phyloP scores from a whole-genome alignment of 441 rosid species.

The Croton setiger region DNA sequence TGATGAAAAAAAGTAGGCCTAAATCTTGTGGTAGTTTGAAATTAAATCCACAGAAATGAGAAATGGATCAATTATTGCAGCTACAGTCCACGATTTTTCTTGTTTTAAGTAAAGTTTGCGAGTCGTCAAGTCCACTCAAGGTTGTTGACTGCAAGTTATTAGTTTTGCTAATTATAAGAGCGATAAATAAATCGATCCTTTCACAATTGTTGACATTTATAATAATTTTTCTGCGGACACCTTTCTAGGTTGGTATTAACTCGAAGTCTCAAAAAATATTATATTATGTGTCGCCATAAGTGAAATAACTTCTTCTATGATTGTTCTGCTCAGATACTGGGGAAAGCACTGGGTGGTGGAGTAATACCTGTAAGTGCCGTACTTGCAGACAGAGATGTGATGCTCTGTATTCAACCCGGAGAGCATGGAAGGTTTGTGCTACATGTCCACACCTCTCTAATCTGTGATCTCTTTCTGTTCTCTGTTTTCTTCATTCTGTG shows the following conservation, averaged over 20 bases:
- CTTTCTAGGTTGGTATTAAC: neutral
- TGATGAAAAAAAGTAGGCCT: neutral
- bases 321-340: slow-evolving; percentile 54
- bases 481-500: neutral
- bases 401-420: slow-evolving; percentile 95
- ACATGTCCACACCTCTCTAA: neutral
- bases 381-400: slow-evolving; percentile 79
- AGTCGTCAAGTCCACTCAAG: neutral
- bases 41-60: neutral
- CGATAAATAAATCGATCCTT: neutral
- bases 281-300: slow-evolving; percentile 9
- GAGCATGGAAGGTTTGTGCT: slow-evolving; percentile 84
- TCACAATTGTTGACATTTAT: neutral
- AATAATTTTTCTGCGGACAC: neutral
- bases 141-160: neutral
- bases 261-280: no score
- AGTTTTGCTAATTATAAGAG: neutral
- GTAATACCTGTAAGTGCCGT: slow-evolving; percentile 95
- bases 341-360: slow-evolving; percentile 98
- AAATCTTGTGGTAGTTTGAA: neutral
- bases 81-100: neutral
- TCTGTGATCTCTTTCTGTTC: neutral
- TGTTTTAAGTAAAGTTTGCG: neutral
- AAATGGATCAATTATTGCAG: neutral
- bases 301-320: slow-evolving; percentile 1